These are phyloP conservation scores for Ogataea populi-albae DNA, from an alignment of 805 yeast species.

Conservation along the genomic window DNA sequence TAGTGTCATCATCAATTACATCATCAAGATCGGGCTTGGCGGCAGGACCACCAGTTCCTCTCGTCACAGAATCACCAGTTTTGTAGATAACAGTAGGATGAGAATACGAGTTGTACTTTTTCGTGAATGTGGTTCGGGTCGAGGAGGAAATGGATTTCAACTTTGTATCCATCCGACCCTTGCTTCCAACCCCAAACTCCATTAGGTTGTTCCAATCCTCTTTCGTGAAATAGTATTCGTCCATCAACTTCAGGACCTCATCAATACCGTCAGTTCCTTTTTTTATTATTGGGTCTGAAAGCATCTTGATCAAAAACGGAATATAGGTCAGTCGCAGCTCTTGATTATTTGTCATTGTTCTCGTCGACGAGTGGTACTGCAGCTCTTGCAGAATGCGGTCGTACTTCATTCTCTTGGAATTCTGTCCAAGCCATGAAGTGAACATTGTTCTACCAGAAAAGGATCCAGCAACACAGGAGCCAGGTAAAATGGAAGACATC, in stretches of 20 bases:
- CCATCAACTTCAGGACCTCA: slow-evolving; percentile 70
- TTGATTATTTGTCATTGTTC: slow-evolving; percentile 69
- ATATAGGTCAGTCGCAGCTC: slow-evolving; percentile 77
- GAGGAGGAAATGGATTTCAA: slow-evolving; percentile 68
- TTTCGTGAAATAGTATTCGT: slow-evolving; percentile 77
- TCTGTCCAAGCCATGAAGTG: slow-evolving; percentile 86
- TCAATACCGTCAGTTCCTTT: slow-evolving; percentile 62
- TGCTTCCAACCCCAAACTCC: slow-evolving; percentile 74
- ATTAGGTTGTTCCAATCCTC: slow-evolving; percentile 90
- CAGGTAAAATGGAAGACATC: slow-evolving; percentile 79
- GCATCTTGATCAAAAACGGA: slow-evolving; percentile 55
- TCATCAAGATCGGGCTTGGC: slow-evolving; percentile 65
- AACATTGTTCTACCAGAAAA: slow-evolving; percentile 69
- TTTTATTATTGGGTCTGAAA: slow-evolving; percentile 56
- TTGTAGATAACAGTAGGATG: slow-evolving; percentile 87
- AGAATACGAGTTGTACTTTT: slow-evolving; percentile 67
- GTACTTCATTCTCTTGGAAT: slow-evolving; percentile 78
- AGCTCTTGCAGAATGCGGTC: slow-evolving; percentile 78
- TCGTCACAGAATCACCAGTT: slow-evolving; percentile 60
- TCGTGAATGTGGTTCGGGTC: slow-evolving; percentile 83
- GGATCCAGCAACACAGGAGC: slow-evolving; percentile 70
- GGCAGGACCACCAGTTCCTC: slow-evolving; percentile 27
- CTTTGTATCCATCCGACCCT: slow-evolving; percentile 38
- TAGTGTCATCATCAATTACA: slow-evolving; percentile 58
- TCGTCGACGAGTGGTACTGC: slow-evolving; percentile 80